Percentiles rank a stretch among this genome's conserved stretches.
Evolutionary conservation across 371 early-diverging fungal genomes (phyloP).

Genomic region (Sporodiniella umbellata): DNA sequence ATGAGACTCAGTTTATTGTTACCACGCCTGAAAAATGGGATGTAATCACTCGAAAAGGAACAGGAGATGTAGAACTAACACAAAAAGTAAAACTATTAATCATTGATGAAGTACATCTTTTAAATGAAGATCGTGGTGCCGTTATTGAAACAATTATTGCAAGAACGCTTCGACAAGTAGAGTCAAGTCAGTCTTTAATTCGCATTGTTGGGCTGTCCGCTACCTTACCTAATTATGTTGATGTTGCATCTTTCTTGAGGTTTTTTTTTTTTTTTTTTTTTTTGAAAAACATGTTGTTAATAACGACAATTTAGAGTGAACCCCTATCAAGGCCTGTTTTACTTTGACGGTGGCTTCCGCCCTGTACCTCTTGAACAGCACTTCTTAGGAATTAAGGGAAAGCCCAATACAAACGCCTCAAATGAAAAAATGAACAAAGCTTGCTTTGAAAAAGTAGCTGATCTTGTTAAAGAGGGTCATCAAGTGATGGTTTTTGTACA

Average conservation of each 20-base stretch:
- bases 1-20: conserved; percentile 94
- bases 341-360: conserved; percentile 93
- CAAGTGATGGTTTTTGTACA: conserved; percentile 99
- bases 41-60: conserved; percentile 95
- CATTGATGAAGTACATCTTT: conserved; percentile 99
- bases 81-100: conserved; percentile 88
- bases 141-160: conserved; percentile 98
- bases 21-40: conserved; percentile 99
- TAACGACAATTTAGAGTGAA: conserved; percentile 62
- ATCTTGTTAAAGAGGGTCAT: conserved; percentile 76
- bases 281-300: background rate
- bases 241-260: conserved; percentile 94
- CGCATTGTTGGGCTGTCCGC: conserved; percentile 99
- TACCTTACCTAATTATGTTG: conserved; percentile 98
- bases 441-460: conserved; percentile 83
- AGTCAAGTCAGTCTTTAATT: conserved; percentile 90
- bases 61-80: conserved; percentile 88
- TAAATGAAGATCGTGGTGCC: conserved; percentile 98
- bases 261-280: too few relatives aligned
- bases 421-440: conserved; percentile 74
- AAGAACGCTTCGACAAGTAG: conserved; percentile 89
- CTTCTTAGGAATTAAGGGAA: conserved; percentile 91
- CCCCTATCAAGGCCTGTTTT: conserved; percentile 89
- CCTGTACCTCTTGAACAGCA: conserved; percentile 96
- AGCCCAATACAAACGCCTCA: conserved; percentile 65